Evolutionary conservation across 192 early-diverging fungal genomes (phyloP), one percentile per base, ranked within the genome.

Genomic region (Spinellus fusiger): DNA sequence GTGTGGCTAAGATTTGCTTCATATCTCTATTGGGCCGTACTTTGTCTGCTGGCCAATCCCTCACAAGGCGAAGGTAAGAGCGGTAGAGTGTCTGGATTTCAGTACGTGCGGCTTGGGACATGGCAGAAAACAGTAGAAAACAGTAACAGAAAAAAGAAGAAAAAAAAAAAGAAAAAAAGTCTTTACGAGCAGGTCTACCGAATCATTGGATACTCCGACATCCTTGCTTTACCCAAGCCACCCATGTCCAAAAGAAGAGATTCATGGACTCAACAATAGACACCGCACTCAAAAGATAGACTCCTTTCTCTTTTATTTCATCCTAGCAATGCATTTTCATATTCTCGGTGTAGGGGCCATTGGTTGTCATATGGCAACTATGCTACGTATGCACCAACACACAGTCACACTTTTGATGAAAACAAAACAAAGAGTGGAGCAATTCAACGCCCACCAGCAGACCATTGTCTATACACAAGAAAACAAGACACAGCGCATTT

Each of bases 321-420:
- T 46, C 12, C 8, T 47, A 18, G 25, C 33, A 20, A 67, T 67
- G 65, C 56, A 47, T 12, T 64, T 85, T n/a, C 84, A 91, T 63
- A 65, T 91, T 37, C 69, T 91, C 6, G 89, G 89, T 22, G 79
- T 80, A 28, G 86, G 87, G 4, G 87, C 85, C n/a, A 76, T 88
- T 18, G 89, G 89, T 4, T 74, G 84, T 33, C 72, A 87, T 44
- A 67, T 88, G 52, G 86, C 84, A 8, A 70, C 75, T 13, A 65
- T 82, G 38, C 70, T 90, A 44, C 73, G 78, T 38, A 61, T 71
- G n/a, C 37, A 50, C 6, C 48, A 61, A 4, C 70, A 75, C 13
- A 75, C 79, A 31, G 74, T 86, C 33, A 85, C 79, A 9, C 67
- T 89, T 5, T 56, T 87, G 10, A 71, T 89, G 15, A 77, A 84